Evolutionary conservation across 306 rosid species (phyloP), one percentile per base, ranked within the genome.

Genomic region (Oemleria cerasiformis): DNA sequence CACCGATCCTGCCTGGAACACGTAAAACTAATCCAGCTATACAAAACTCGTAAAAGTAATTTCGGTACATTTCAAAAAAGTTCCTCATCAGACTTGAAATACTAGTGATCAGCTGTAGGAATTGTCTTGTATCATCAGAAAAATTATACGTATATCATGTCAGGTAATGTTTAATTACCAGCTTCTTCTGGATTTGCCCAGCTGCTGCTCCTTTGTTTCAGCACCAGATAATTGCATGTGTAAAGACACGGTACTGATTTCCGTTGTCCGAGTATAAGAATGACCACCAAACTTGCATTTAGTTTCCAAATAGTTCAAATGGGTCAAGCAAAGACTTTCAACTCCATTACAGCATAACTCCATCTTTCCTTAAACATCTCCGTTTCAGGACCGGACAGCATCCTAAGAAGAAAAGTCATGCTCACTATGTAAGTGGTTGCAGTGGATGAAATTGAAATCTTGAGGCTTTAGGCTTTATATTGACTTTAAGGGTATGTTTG

Each of bases 281-380:
- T 53, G 60, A 30, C 21, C 43, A 39, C 54, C 51, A 41, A 38
- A 51, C 54, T n/a, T 42, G 68, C 53, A 38, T 48, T 63, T 49
- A 77, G 75, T 86, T 80, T 16, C 56, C 53, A 16, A 49, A 43
- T 40, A 71, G 70, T 58, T 5, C 40, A 67, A 84, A 88, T 5
- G 87, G 91, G 79, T 87, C 90, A 68, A 82, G 49, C 72, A 84
- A 80, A 70, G 86, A 76, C 7, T 40, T 34, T 39, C 58, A 65
- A 84, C 13, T 61, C 74, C 47, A 65, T 66, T 0, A 53, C 74
- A 0, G 82, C 82, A 14, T 54, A n/a, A 4, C 43, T 73, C 86
- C 86, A 82, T 70, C 83, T 68, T 55, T 75, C 75, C 71, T 72
- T 72, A 62, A 78, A 75, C 21, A 79, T 65, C 50, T 70, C 67